phyloP scores from a whole-genome alignment of 805 yeast species.

The Wickerhamiella kurtzmanii region DNA sequence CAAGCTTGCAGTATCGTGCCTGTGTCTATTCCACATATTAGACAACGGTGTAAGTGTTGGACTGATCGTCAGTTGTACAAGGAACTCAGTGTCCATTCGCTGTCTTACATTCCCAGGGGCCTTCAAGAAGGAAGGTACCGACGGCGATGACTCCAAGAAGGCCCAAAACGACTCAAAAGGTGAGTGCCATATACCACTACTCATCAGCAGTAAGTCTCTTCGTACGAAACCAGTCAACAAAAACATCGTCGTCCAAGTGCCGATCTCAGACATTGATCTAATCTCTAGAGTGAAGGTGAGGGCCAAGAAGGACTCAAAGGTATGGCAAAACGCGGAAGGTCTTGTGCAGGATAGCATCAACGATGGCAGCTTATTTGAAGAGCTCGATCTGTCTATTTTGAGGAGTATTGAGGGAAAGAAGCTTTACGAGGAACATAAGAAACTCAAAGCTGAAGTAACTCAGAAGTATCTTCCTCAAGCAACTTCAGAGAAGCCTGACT shows the following conservation, averaged over 20 bases:
- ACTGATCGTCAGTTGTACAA: not conserved
- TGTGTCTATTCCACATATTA: not conserved
- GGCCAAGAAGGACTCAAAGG: not conserved
- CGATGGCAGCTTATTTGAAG: not conserved
- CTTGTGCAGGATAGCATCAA: not conserved
- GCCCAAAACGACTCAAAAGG: not conserved
- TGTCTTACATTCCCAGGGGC: not conserved
- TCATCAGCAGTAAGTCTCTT: not conserved
- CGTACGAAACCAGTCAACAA: not conserved
- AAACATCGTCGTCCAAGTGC: not conserved
- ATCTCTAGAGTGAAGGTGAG: not conserved
- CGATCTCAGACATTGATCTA: constrained; percentile 2
- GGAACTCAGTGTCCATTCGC: not conserved
- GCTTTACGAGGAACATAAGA: not conserved
- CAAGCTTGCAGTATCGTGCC: not conserved
- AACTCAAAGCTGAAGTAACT: not conserved
- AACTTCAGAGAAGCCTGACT: not conserved
- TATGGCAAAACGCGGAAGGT: no score
- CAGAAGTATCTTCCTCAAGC: not conserved
- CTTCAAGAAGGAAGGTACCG: not conserved
- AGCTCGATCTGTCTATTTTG: not conserved
- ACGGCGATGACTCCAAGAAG: not conserved
- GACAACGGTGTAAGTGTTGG: not conserved
- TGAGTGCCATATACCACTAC: not conserved
- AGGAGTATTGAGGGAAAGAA: not conserved